phyloP scores from a whole-genome alignment of 352 stramenopile species.

The Globisporangium nunn region DNA sequence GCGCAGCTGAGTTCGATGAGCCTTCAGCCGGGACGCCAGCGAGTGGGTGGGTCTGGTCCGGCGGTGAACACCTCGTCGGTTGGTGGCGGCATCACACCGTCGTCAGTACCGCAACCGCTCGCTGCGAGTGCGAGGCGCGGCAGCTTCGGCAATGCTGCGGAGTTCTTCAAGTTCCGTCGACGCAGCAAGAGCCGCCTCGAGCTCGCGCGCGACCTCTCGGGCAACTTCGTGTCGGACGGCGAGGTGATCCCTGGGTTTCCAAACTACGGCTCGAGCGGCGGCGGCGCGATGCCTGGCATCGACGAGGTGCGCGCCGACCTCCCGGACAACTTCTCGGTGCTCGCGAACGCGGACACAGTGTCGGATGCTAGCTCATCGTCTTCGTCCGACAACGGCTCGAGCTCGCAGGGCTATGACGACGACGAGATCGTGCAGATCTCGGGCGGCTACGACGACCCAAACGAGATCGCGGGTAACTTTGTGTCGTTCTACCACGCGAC shows the following conservation, averaged over 20 bases:
- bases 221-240: constrained; percentile 34
- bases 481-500: constrained; percentile 74
- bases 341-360: constrained; percentile 34
- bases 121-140: constrained; percentile 39
- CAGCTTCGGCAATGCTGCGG: constrained; percentile 78
- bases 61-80: background rate
- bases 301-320: constrained; percentile 49
- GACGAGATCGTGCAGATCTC: constrained; percentile 60
- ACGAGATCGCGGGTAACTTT: constrained; percentile 63
- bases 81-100: constrained; percentile 5
- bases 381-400: constrained; percentile 50
- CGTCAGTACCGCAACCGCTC: constrained; percentile 23
- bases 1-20: constrained; percentile 54
- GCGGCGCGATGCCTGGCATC: constrained; percentile 61
- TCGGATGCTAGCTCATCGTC: constrained; percentile 41
- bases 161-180: constrained; percentile 84
- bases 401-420: constrained; percentile 54
- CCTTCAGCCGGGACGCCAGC: constrained; percentile 35
- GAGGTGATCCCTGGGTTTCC: constrained; percentile 33
- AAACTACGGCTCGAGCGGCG: constrained; percentile 41
- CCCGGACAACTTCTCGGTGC: constrained; percentile 33
- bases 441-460: constrained; percentile 50
- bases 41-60: constrained; percentile 18
- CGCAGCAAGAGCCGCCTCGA: constrained; percentile 82
- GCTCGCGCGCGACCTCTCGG: constrained; percentile 57